phyloP scores from a whole-genome alignment of 331 rosid genomes.

The Erythrophleum ivorense region DNA sequence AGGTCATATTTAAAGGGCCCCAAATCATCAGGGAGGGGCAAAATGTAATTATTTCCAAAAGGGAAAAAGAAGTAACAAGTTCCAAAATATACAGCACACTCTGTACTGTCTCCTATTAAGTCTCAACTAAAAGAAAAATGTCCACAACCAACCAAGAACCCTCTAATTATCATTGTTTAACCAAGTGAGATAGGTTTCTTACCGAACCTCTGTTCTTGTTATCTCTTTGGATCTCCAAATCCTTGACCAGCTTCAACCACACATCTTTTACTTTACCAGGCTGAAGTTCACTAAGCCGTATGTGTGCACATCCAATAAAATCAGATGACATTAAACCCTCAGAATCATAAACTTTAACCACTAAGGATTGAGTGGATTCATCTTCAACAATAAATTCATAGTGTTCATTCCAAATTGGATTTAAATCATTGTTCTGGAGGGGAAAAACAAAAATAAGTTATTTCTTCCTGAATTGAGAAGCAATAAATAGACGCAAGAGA shows the following conservation, averaged over 20 bases:
- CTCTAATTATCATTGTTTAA: conserved; percentile 35
- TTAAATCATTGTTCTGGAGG: conserved; percentile 86
- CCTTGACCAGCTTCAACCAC: conserved; percentile 98
- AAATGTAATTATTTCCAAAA: not conserved
- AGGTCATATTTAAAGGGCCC: not conserved
- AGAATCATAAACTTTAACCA: conserved; percentile 73
- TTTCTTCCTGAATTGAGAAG: conserved; percentile 36
- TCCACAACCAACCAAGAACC: conserved; percentile 31
- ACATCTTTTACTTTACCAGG: conserved; percentile 94
- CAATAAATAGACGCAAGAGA: conserved; percentile 4
- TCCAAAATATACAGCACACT: not conserved
- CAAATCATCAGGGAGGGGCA: not conserved
- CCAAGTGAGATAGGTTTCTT: conserved; percentile 37
- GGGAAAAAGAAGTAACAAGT: not conserved
- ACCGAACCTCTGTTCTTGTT: conserved; percentile 93
- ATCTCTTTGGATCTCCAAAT: conserved; percentile 87
- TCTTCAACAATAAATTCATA: conserved; percentile 91
- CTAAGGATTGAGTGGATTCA: conserved; percentile 80
- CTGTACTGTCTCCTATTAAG: conserved; percentile 16
- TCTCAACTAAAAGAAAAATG: not conserved
- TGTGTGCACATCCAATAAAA: conserved; percentile 71
- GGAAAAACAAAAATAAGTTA: conserved; percentile 30
- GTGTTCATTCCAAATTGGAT: conserved; percentile 98
- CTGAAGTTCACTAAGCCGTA: conserved; percentile 73
- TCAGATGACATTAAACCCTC: conserved; percentile 89